A percentile compares a stretch with the other conserved stretches of the same genome.
Conservation (phyloP, 2,329 filamentous ascomycete genomes). For the Clarireedia paspali region DNA sequence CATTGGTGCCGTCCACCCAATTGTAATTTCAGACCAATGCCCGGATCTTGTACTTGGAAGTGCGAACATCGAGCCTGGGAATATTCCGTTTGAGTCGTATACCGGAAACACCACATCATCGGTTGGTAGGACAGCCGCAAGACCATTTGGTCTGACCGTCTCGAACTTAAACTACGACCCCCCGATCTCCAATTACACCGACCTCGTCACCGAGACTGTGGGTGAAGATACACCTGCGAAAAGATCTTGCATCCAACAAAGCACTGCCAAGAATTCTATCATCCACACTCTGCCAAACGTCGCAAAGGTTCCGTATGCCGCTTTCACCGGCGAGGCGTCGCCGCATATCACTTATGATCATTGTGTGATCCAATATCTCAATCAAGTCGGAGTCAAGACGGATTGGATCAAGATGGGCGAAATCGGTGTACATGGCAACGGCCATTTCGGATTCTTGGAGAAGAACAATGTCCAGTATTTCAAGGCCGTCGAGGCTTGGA, state of each 20-base stretch:
- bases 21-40: conserved; percentile 25
- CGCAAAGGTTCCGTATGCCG: conserved; percentile 26
- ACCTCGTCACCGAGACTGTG: conserved; percentile 15
- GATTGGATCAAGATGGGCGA: conserved; percentile 19
- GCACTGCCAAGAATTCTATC: neutral
- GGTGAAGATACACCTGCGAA: conserved; percentile 18
- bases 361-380: conserved; percentile 23
- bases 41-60: conserved; percentile 24
- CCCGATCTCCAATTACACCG: conserved; percentile 14
- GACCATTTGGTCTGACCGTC: conserved; percentile 18
- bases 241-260: conserved; percentile 18
- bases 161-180: conserved; percentile 19
- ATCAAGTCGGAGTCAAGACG: conserved; percentile 19
- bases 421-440: conserved; percentile 16
- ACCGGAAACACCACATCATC: conserved; percentile 15
- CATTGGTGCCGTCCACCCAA: conserved; percentile 19
- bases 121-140: conserved; percentile 13
- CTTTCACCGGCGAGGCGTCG: conserved; percentile 27
- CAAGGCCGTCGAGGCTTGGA: conserved; percentile 17
- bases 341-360: conserved; percentile 29
- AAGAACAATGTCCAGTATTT: conserved; percentile 18
- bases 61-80: conserved; percentile 26
- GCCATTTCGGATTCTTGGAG: conserved; percentile 21
- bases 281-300: conserved; percentile 18
- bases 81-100: conserved; percentile 21